Evolutionary conservation across 1,284 basidiomycete species (phyloP), one percentile per base, ranked within the genome.

Genomic region (Coniferiporia weirii): DNA sequence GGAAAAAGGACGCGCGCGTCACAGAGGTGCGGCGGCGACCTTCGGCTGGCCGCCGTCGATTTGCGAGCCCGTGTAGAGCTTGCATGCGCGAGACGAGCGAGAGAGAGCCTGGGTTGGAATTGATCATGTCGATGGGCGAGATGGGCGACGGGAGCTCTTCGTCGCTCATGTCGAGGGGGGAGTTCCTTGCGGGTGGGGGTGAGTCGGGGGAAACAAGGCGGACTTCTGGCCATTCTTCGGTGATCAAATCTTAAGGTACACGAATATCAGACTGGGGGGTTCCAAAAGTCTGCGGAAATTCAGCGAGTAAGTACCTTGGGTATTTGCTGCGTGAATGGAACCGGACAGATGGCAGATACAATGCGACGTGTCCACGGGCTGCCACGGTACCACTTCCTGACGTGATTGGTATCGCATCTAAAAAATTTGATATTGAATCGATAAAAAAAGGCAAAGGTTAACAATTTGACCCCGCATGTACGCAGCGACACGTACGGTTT

Each of bases 31-130:
- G 52, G 32, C 57, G 57, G 22, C 35, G 43, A 12, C 54, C 47
- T 34, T 62, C 61, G 17, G 46, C 17, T 46, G 54, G 54, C 10
- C 54, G 59, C 9, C 60, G 46, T n/a, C 61, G 57, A 34, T 43
- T 59, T 9, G 61, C 57, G n/a, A 62, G 53, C 15, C 57, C 57
- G 40, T 62, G 61, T 10, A 62, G 32, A 8, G 57, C 57, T 34
- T 62, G 61, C 57, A 62, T 59, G 48, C 61, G 61, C 34, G 61
- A 59, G 50, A 62, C 61, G 48, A 62, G 54, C 10, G 61, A 59
- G 51, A 61, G 46, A 6, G 60, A 52, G n/a, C 53, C 59, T 17
- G 48, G 48, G 36, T 44, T 56, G 36, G 50, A 57, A 36, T 59
- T 59, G 35, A 59, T 59, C 34, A 59, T 48, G 54, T 56, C 59